A percentile compares a stretch with the other conserved stretches of the same genome.
phyloP scores from a whole-genome alignment of 2,329 filamentous ascomycete species.

The Fusarium acutatum region DNA sequence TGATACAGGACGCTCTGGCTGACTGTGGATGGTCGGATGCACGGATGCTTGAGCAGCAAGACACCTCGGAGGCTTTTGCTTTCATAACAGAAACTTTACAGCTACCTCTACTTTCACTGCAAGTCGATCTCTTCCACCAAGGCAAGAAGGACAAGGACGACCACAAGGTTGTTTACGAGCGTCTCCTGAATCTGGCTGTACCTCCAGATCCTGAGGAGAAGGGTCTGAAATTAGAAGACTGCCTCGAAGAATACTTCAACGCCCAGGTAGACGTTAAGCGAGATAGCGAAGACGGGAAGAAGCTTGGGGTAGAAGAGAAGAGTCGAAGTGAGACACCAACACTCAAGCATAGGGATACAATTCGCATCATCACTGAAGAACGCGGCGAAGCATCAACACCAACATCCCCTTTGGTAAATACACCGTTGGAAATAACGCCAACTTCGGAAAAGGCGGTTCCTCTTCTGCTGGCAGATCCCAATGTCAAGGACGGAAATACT shows the following conservation, averaged over 20 bases:
- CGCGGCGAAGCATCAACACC: constrained; percentile 46
- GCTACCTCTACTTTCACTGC: constrained; percentile 85
- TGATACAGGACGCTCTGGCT: constrained; percentile 82
- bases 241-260: constrained; percentile 94
- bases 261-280: constrained; percentile 88
- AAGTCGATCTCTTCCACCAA: constrained; percentile 94
- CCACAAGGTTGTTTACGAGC: constrained; percentile 93
- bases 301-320: constrained; percentile 44
- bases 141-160: constrained; percentile 87
- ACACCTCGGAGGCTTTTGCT: constrained; percentile 93
- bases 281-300: constrained; percentile 68
- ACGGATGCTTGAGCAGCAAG: constrained; percentile 81
- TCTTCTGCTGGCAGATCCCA: background rate
- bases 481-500: constrained; percentile 5
- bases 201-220: constrained; percentile 76
- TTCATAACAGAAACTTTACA: constrained; percentile 93
- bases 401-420: constrained; percentile 44
- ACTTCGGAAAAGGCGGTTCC: constrained; percentile 22
- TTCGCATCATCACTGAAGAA: constrained; percentile 48
- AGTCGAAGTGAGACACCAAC: constrained; percentile 35
- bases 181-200: constrained; percentile 90
- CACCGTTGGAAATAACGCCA: constrained; percentile 34
- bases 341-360: constrained; percentile 44
- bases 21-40: constrained; percentile 92
- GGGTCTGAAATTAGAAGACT: constrained; percentile 84